Percentiles rank a stretch among this genome's conserved stretches.
These are phyloP conservation scores for Trichoderma sp. DNA, from an alignment of 2,329 filamentous ascomycete species.

Conservation along the genomic window DNA sequence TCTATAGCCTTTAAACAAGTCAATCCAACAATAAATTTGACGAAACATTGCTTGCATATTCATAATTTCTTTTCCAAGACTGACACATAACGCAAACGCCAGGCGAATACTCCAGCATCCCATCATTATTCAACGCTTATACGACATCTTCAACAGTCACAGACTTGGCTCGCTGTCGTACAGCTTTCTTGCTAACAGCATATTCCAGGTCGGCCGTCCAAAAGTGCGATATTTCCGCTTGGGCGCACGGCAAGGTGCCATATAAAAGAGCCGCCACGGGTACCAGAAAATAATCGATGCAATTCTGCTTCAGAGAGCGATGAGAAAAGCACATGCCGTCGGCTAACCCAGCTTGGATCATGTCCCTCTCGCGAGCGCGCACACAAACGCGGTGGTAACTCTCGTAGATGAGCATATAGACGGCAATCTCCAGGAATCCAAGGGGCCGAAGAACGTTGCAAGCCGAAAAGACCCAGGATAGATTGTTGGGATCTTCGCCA, in stretches of 20 bases:
- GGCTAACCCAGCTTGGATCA: slow-evolving; percentile 64
- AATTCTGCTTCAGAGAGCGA: slow-evolving; percentile 57
- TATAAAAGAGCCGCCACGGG: slow-evolving; percentile 69
- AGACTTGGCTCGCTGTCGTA: slow-evolving; percentile 49
- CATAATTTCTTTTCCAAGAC: neutral
- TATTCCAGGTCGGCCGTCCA: slow-evolving; percentile 71
- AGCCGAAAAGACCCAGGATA: slow-evolving; percentile 61
- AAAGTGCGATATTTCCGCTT: slow-evolving; percentile 69
- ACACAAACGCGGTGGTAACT: slow-evolving; percentile 65
- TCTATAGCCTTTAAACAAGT: neutral
- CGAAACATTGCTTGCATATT: neutral
- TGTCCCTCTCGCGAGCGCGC: slow-evolving; percentile 62
- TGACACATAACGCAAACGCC: neutral
- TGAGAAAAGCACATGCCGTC: slow-evolving; percentile 67
- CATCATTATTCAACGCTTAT: slow-evolving; percentile 20
- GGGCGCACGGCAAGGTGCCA: slow-evolving; percentile 66
- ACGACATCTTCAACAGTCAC: slow-evolving; percentile 49
- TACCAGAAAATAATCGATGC: slow-evolving; percentile 64
- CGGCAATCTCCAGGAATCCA: slow-evolving; percentile 63
- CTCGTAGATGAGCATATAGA: slow-evolving; percentile 69
- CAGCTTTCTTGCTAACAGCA: slow-evolving; percentile 67
- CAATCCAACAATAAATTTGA: neutral
- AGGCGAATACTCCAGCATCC: neutral
- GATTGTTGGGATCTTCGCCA: slow-evolving; percentile 51
- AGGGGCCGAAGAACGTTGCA: slow-evolving; percentile 61